These are phyloP conservation scores for Carex littledalei DNA, from an alignment of 176 grass and related monocot genomes.

Conservation along the genomic window DNA sequence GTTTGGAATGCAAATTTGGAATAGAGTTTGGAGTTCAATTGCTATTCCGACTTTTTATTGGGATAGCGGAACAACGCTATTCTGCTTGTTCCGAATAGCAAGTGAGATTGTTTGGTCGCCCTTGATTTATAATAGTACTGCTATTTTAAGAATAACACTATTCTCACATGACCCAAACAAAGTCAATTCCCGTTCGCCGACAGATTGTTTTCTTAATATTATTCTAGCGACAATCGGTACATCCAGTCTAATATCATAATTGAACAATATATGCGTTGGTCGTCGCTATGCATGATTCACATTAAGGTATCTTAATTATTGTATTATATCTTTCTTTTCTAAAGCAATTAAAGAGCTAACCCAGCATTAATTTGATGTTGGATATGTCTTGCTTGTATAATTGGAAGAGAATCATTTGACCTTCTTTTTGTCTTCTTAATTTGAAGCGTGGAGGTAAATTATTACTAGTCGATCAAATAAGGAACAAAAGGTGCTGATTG, in stretches of 20 bases:
- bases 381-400: not conserved
- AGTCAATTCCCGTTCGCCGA: not conserved
- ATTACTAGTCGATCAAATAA: not conserved
- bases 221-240: not conserved
- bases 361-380: not conserved
- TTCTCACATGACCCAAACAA: no score
- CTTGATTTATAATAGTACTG: no score
- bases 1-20: no score
- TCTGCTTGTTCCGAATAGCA: no score
- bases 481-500: not conserved
- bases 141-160: no score
- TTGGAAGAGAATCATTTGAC: not conserved
- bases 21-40: no score
- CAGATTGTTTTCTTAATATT: not conserved
- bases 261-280: not conserved
- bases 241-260: not conserved
- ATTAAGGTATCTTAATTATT: not conserved
- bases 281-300: slow-evolving; percentile 2
- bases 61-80: no score
- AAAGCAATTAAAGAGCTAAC: not conserved
- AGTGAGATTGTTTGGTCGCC: no score
- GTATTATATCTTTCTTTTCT: not conserved
- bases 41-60: no score
- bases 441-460: not conserved
- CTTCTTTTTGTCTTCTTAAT: not conserved